Conservation (phyloP, 306 rosid genomes). For the Dryas alaskensis region DNA sequence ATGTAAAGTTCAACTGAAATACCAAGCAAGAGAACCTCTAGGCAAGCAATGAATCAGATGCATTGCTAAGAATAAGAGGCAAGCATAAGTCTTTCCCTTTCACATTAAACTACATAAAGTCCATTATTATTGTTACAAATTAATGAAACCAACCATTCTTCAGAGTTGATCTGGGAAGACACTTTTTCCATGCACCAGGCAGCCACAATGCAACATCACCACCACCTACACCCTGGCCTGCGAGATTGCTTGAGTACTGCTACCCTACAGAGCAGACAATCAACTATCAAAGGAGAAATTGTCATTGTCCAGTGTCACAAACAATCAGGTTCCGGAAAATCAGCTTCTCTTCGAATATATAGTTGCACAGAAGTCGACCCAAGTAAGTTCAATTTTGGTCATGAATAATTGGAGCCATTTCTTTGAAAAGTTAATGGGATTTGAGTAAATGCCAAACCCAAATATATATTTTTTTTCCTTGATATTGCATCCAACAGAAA, state of each 20-base stretch:
- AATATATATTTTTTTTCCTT: neutral
- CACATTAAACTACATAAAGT: neutral
- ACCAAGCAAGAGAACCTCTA: slow-evolving; percentile 12
- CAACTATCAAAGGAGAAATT: slow-evolving; percentile 38
- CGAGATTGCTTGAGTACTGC: neutral
- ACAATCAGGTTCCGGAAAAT: slow-evolving; percentile 46
- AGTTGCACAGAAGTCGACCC: slow-evolving; percentile 57
- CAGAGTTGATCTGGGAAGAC: neutral
- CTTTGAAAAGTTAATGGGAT: neutral
- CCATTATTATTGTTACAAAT: neutral
- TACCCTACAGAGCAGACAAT: slow-evolving; percentile 14
- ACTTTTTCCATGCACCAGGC: neutral
- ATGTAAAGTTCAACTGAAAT: neutral
- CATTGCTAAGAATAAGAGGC: slow-evolving; percentile 22
- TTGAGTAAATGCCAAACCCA: neutral
- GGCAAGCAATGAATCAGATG: slow-evolving; percentile 49
- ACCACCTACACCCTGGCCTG: slow-evolving; percentile 11
- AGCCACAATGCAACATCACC: slow-evolving; percentile 28
- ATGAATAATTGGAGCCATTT: neutral
- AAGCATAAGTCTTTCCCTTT: neutral
- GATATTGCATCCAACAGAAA: slow-evolving; percentile 37
- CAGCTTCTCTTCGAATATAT: slow-evolving; percentile 47
- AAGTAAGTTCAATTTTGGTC: slow-evolving; percentile 29
- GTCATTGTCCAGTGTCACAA: slow-evolving; percentile 25
- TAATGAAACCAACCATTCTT: neutral